These are phyloP conservation scores for Magnaporthales sp. DNA, from an alignment of 2,329 filamentous ascomycete genomes.

Conservation along the genomic window DNA sequence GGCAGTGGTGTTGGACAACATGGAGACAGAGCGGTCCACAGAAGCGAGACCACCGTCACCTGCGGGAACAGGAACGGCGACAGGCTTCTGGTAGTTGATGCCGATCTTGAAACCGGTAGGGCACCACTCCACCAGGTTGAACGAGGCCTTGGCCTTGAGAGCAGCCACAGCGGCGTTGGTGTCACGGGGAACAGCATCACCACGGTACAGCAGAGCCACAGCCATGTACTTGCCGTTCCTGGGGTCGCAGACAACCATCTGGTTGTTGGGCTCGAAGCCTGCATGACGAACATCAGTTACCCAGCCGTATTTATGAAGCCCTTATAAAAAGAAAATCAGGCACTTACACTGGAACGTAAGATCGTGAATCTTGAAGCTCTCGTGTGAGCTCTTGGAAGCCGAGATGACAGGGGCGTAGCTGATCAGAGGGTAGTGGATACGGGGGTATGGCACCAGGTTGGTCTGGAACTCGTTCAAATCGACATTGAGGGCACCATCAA, in stretches of 20 bases:
- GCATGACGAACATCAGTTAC: neutral
- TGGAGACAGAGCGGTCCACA: constrained; percentile 56
- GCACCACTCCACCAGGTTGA: constrained; percentile 70
- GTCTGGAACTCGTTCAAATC: constrained; percentile 73
- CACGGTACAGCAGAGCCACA: constrained; percentile 62
- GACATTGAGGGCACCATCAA: constrained; percentile 65
- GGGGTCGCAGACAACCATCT: constrained; percentile 69
- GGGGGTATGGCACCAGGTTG: constrained; percentile 65
- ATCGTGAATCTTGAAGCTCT: constrained; percentile 80
- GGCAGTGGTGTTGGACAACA: constrained; percentile 68
- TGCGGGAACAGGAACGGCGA: constrained; percentile 40
- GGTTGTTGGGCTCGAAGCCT: constrained; percentile 65
- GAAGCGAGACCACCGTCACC: constrained; percentile 47
- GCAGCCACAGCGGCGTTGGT: constrained; percentile 57
- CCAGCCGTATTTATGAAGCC: neutral
- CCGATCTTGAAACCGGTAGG: constrained; percentile 69
- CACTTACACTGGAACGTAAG: constrained; percentile 30
- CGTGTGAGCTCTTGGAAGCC: constrained; percentile 68
- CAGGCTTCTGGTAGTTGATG: constrained; percentile 65
- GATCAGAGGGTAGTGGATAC: constrained; percentile 67
- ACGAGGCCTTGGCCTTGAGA: constrained; percentile 62
- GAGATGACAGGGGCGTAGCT: constrained; percentile 66
- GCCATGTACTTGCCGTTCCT: constrained; percentile 73
- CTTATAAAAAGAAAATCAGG: neutral
- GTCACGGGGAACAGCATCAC: constrained; percentile 62